Percentiles rank a stretch among this genome's conserved stretches.
Conservation (phyloP, 164 flowering plant genomes). For the Brasenia schreberi region DNA sequence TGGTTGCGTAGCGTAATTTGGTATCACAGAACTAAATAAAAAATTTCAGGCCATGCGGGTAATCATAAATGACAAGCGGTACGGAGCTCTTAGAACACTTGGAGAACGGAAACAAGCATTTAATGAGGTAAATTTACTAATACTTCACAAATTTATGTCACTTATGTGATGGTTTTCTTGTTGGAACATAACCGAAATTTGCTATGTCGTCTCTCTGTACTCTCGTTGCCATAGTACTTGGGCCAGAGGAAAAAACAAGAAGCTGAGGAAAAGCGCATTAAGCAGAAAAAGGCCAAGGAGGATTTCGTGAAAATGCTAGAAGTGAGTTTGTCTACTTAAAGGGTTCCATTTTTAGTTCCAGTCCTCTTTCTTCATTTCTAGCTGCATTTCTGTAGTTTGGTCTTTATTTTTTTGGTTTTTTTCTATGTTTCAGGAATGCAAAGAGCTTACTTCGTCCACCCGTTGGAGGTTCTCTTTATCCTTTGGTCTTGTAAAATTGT, state of each 20-base stretch:
- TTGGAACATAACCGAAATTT: not conserved
- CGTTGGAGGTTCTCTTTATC: slow-evolving; percentile 64
- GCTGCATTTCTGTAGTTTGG: not conserved
- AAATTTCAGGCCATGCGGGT: slow-evolving; percentile 71
- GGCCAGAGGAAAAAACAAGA: slow-evolving; percentile 78
- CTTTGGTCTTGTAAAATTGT: not conserved
- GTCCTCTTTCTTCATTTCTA: no score
- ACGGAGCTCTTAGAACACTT: slow-evolving; percentile 86
- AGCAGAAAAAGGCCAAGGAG: slow-evolving; percentile 78
- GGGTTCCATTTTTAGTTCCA: not conserved
- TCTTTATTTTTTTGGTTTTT: slow-evolving; percentile 2
- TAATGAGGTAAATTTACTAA: slow-evolving; percentile 52
- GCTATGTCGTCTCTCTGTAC: not conserved
- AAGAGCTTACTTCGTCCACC: slow-evolving; percentile 73
- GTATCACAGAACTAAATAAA: not conserved
- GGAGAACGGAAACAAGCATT: slow-evolving; percentile 98
- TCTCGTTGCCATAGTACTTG: slow-evolving; percentile 40
- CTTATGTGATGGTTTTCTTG: not conserved
- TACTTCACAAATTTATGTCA: not conserved
- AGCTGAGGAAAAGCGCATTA: slow-evolving; percentile 80
- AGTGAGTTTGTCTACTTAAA: slow-evolving; percentile 22
- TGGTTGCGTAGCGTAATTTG: not conserved
- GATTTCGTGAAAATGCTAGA: slow-evolving; percentile 86
- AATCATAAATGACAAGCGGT: slow-evolving; percentile 85
- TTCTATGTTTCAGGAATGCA: slow-evolving; percentile 45